These are phyloP conservation scores for Hymenoscyphus infarciens DNA, from an alignment of 2,329 filamentous ascomycete genomes.

Conservation along the genomic window DNA sequence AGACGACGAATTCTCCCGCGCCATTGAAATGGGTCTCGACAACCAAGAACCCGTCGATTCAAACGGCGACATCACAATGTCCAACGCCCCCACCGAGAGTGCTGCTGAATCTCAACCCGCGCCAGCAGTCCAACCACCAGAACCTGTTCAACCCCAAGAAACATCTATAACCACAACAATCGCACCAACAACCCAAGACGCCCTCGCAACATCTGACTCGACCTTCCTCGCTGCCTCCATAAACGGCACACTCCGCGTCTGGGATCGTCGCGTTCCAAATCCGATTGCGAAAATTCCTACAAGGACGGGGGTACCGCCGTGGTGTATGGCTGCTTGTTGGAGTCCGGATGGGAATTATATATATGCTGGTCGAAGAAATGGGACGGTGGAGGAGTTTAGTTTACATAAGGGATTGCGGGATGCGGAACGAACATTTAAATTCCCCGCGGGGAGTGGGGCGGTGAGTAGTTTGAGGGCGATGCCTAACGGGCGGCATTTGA, in stretches of 20 bases:
- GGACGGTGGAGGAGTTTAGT: slow-evolving; percentile 89
- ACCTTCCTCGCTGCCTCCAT: slow-evolving; percentile 88
- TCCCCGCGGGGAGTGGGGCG: slow-evolving; percentile 83
- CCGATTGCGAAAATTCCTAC: slow-evolving; percentile 78
- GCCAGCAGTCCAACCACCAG: slow-evolving; percentile 26
- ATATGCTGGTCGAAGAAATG: slow-evolving; percentile 85
- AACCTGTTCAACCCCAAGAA: too few species aligned
- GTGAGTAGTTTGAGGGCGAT: slow-evolving; percentile 87
- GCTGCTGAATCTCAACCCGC: slow-evolving; percentile 13
- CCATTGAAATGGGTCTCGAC: slow-evolving; percentile 53
- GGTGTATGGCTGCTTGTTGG: slow-evolving; percentile 98
- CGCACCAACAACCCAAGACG: slow-evolving; percentile 44
- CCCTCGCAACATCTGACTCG: slow-evolving; percentile 62
- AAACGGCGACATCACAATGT: slow-evolving; percentile 31
- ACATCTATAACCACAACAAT: slow-evolving; percentile 13
- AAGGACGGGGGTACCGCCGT: slow-evolving; percentile 75
- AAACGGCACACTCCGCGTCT: slow-evolving; percentile 85
- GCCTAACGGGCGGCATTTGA: slow-evolving; percentile 86
- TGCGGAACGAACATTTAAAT: slow-evolving; percentile 76
- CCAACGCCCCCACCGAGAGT: slow-evolving; percentile 18
- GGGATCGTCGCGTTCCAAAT: slow-evolving; percentile 76
- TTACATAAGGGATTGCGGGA: slow-evolving; percentile 75
- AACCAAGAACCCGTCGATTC: slow-evolving; percentile 26
- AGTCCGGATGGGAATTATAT: slow-evolving; percentile 92
- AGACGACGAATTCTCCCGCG: slow-evolving; percentile 75